phyloP scores from a whole-genome alignment of 202 grass and related monocot species.

The Bolboschoenoplectus hybrid region DNA sequence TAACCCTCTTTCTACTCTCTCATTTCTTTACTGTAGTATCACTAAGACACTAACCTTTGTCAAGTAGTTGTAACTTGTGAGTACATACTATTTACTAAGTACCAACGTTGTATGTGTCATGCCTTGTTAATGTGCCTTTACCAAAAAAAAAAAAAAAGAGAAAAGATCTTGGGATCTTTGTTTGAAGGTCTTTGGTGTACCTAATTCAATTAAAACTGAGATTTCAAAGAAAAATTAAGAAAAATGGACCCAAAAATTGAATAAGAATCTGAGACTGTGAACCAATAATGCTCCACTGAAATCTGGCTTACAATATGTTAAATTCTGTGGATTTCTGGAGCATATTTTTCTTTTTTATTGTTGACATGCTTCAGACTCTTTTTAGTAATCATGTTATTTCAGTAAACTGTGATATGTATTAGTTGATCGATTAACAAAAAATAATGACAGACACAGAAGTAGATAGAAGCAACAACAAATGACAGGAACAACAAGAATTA shows the following conservation, averaged over 20 bases:
- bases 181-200: background rate
- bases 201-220: background rate
- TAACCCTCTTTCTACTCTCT: background rate
- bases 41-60: background rate
- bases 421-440: background rate
- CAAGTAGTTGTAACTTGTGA: conserved; percentile 21
- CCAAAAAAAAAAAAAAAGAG: background rate
- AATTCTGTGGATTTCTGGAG: background rate
- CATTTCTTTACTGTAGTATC: background rate
- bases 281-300: background rate
- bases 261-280: background rate
- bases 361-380: background rate
- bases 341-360: background rate
- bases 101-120: background rate
- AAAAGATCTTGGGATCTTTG: background rate
- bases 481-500: background rate
- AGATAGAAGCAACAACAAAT: background rate
- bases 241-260: background rate
- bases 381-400: background rate
- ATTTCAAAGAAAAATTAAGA: background rate
- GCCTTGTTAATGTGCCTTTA: background rate
- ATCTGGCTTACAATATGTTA: background rate
- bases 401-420: background rate
- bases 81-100: background rate
- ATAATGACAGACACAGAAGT: background rate